Percentiles rank a stretch among this genome's conserved stretches.
Conservation (phyloP, 2,329 filamentous ascomycete genomes). For the Colletotrichum simmondsii region DNA sequence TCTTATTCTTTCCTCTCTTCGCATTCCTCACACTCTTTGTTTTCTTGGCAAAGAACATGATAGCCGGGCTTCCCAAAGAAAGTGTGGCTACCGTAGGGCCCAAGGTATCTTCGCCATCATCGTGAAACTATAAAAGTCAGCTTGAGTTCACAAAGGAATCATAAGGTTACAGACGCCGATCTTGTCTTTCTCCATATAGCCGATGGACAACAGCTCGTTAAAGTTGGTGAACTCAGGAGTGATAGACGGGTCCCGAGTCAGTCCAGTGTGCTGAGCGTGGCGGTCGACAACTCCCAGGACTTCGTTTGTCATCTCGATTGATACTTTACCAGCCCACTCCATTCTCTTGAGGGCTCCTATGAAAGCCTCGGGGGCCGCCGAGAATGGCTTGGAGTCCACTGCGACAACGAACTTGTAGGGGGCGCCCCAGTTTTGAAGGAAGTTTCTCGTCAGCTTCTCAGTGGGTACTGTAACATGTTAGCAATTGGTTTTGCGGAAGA, state of each 20-base stretch:
- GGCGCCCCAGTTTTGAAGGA: conserved; percentile 69
- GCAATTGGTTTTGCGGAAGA: conserved; percentile 32
- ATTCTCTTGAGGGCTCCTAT: conserved; percentile 62
- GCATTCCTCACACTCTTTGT: conserved; percentile 40
- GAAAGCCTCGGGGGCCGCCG: conserved; percentile 58
- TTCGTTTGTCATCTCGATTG: conserved; percentile 45
- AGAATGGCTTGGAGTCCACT: conserved; percentile 61
- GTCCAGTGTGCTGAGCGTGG: not conserved
- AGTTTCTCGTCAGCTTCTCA: conserved; percentile 63
- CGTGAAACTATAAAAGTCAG: conserved; percentile 63
- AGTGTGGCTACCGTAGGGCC: conserved; percentile 72
- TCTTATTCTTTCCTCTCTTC: no score
- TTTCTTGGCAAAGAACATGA: conserved; percentile 70
- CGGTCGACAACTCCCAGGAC: conserved; percentile 21
- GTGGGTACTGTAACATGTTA: conserved; percentile 45
- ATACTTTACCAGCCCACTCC: conserved; percentile 62
- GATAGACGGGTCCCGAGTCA: conserved; percentile 36
- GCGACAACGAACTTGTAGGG: conserved; percentile 74
- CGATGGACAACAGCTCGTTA: conserved; percentile 72
- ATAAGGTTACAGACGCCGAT: conserved; percentile 57
- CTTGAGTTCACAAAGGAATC: not conserved
- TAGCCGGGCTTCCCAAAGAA: conserved; percentile 67
- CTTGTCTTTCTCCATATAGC: conserved; percentile 69
- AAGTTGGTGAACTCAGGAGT: conserved; percentile 54
- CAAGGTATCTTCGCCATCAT: conserved; percentile 73